Base-by-base conservation (phyloP, 176 grass and related monocot genomes). In the Oryza rufipogon region DNA sequence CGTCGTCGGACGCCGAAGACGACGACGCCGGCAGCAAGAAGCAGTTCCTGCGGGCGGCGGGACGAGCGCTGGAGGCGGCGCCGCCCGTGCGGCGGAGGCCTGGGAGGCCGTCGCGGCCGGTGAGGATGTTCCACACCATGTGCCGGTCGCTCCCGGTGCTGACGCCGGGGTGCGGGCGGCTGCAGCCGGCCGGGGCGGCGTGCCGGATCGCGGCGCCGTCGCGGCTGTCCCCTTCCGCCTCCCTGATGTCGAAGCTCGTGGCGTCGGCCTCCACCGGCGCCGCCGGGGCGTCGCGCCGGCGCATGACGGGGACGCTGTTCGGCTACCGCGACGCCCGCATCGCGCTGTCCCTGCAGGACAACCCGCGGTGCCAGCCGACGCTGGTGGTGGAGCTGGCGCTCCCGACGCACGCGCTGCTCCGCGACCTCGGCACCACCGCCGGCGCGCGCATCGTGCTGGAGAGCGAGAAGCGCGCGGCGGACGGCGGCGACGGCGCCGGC, bases 361-460 rank as follows among this genome's bases (percentile, higher is more conserved):
- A 77, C 45, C 79, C 95, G 28, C 90, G 92, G 58, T 91, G 91
- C 76, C 84, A 71, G 4, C 95, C 92, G n/a, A 75, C 89, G 12
- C 85, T 98, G 6, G 89, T 97, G 8, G 70, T 95, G 6, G 95
- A 93, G 82, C 88, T 95, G 6, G 87, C 92, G 28, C 76, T 98
- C 66, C 95, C 88, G 70, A 95, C 95, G 64, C 89, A 92, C 68
- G 72, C 68, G 64, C 76, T 98, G 32, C 92, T 95, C 67, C 86
- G 85, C 74, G 95, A 95, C 83, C 88, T 98, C 76, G 91, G 89
- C 13, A 64, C 89, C 16, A 85, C 87, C 20, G 84, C 88, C 30
- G 93, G 88, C n/a, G 75, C 90, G 22, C 87, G 91, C 66, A 85
- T 98, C 33, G 92, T 90, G 46, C 87, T 98, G 15, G 92, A 98